A percentile compares a stretch with the other conserved stretches of the same genome.
phyloP scores from a whole-genome alignment of 495 filamentous ascomycete genomes.

The Pseudoneurospora amorphoporcata region DNA sequence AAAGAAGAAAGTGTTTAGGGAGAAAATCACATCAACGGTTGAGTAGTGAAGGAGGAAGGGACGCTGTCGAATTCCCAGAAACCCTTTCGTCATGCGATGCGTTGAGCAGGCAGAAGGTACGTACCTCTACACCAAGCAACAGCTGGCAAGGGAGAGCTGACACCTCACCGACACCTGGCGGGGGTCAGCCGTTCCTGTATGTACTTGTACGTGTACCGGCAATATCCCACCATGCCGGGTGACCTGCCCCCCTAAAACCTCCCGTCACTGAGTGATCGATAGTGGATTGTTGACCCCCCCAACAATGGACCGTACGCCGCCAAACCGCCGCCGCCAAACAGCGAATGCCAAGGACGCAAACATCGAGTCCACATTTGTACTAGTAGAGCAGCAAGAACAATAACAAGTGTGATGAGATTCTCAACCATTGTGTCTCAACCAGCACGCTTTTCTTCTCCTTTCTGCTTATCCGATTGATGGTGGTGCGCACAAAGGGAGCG shows the following conservation, averaged over 20 bases:
- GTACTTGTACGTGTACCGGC: neutral
- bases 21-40: neutral
- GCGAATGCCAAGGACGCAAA: neutral
- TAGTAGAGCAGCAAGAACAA: neutral
- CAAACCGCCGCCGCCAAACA: neutral
- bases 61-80: neutral
- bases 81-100: neutral
- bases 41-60: neutral
- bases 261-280: neutral
- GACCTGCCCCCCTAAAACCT: neutral
- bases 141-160: neutral
- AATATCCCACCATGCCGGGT: neutral
- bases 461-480: neutral
- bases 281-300: neutral
- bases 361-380: neutral
- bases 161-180: neutral
- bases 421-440: neutral
- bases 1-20: neutral
- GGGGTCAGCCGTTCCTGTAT: too few relatives aligned
- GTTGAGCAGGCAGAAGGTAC: neutral
- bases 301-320: neutral
- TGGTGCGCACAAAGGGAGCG: constrained; percentile 6
- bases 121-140: neutral
- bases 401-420: neutral
- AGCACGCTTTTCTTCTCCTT: neutral